A percentile compares a stretch with the other conserved stretches of the same genome.
Evolutionary conservation across 129 eudicot genomes (phyloP).

Genomic region (Flaveria brownii): DNA sequence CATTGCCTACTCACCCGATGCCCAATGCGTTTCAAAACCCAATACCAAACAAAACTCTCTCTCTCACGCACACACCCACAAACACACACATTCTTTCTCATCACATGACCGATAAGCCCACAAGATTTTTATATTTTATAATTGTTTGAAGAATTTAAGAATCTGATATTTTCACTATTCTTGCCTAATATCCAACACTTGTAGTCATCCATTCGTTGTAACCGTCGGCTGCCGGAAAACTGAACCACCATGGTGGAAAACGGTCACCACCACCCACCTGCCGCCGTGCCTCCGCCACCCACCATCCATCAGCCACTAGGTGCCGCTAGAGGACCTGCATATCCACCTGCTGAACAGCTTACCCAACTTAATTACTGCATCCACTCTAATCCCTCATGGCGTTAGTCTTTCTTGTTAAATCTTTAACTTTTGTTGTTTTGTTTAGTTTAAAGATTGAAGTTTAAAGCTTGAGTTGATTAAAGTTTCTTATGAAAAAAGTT

Average conservation of each 20-base stretch:
- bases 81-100: conserved; percentile 11
- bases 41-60: conserved; percentile 15
- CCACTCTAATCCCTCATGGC: conserved; percentile 96
- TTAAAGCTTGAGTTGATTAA: neutral
- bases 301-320: conserved; percentile 57
- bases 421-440: conserved; percentile 1
- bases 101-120: conserved; percentile 28
- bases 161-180: neutral
- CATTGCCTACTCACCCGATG: neutral
- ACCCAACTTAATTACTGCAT: conserved; percentile 89
- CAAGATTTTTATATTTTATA: neutral
- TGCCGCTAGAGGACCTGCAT: conserved; percentile 75
- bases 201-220: conserved; percentile 20
- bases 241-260: conserved; percentile 58
- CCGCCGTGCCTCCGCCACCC: conserved; percentile 38
- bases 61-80: neutral
- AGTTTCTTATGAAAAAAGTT: neutral
- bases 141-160: neutral
- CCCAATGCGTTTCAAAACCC: conserved; percentile 27
- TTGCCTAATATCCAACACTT: conserved; percentile 22
- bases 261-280: conserved; percentile 54
- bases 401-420: conserved; percentile 44
- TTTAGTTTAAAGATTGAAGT: neutral
- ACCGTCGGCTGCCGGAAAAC: conserved; percentile 11
- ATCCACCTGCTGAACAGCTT: conserved; percentile 84